Evolutionary conservation across 805 yeast genomes (phyloP).

Genomic region (Saturnispora quitensis): DNA sequence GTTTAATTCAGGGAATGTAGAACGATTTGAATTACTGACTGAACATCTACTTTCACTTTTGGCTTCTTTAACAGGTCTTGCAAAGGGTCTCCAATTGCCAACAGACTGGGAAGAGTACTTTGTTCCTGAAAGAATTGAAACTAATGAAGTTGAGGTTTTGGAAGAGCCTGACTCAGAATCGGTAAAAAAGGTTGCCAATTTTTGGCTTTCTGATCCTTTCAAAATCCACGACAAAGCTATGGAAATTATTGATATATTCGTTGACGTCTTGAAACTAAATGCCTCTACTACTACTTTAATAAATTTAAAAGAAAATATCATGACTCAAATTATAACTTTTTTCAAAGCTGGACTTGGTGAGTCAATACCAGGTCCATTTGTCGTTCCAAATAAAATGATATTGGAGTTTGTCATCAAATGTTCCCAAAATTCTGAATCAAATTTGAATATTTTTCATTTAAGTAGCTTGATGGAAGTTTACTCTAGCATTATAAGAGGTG

Average conservation of each 20-base stretch:
- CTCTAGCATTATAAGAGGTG: constrained; percentile 24
- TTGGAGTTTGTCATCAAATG: constrained; percentile 33
- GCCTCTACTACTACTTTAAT: constrained; percentile 5
- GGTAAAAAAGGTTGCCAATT: background rate
- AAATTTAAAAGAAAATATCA: constrained; percentile 37
- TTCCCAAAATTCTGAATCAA: constrained; percentile 19
- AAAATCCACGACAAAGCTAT: constrained; percentile 35
- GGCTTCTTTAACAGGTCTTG: constrained; percentile 58
- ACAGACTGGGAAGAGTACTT: constrained; percentile 39
- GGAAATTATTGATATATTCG: constrained; percentile 32
- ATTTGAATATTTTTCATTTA: constrained; percentile 24
- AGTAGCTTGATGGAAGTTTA: constrained; percentile 28
- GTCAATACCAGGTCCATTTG: constrained; percentile 56
- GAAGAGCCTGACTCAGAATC: background rate
- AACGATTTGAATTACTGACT: constrained; percentile 21
- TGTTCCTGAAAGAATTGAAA: constrained; percentile 4
- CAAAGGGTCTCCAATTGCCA: constrained; percentile 56
- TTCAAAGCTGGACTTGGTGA: constrained; percentile 61
- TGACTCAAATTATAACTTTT: constrained; percentile 56
- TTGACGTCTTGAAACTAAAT: constrained; percentile 28
- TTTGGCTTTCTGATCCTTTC: constrained; percentile 32
- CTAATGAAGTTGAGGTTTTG: background rate
- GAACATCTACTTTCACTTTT: constrained; percentile 50
- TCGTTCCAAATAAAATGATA: constrained; percentile 34
- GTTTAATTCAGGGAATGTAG: constrained; percentile 4